Evolutionary conservation across 768 basidiomycete genomes (phyloP).

Genomic region (Gyrodon lividus): DNA sequence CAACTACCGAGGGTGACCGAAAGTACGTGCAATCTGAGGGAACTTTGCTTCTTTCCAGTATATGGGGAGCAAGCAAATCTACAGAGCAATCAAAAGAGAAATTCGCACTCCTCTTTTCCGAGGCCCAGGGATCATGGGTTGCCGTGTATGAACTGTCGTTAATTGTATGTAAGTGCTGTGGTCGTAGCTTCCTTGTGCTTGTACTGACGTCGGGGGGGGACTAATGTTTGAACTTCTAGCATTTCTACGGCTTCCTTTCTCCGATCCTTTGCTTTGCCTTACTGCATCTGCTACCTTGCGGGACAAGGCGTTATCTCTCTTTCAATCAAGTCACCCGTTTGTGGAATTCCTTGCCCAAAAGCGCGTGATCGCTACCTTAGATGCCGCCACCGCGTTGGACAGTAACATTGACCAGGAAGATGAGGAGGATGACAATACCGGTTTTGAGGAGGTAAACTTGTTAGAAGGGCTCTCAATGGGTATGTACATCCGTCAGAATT

Average conservation of each 20-base stretch:
- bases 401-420: slow-evolving; percentile 25
- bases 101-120: slow-evolving; percentile 68
- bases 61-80: slow-evolving; percentile 65
- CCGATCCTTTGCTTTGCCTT: slow-evolving; percentile 77
- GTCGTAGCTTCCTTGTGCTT: not conserved
- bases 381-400: not conserved
- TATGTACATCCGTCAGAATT: slow-evolving; percentile 28
- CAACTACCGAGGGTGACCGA: slow-evolving; percentile 67
- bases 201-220: not conserved
- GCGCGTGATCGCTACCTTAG: slow-evolving; percentile 16
- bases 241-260: slow-evolving; percentile 65
- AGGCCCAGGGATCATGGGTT: slow-evolving; percentile 63
- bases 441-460: slow-evolving; percentile 67
- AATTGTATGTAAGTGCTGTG: slow-evolving; percentile 65
- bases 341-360: slow-evolving; percentile 21
- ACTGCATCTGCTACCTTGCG: slow-evolving; percentile 87
- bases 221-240: slow-evolving; percentile 43
- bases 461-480: slow-evolving; percentile 67
- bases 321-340: slow-evolving; percentile 37
- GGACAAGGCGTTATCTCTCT: slow-evolving; percentile 62
- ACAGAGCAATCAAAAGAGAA: slow-evolving; percentile 48
- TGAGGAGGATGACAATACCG: slow-evolving; percentile 41
- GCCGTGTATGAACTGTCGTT: slow-evolving; percentile 75
- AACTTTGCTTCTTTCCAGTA: slow-evolving; percentile 62
- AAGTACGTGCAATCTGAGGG: slow-evolving; percentile 81